phyloP scores from a whole-genome alignment of 257 asterid genomes.

The Solanum chiquidenum region DNA sequence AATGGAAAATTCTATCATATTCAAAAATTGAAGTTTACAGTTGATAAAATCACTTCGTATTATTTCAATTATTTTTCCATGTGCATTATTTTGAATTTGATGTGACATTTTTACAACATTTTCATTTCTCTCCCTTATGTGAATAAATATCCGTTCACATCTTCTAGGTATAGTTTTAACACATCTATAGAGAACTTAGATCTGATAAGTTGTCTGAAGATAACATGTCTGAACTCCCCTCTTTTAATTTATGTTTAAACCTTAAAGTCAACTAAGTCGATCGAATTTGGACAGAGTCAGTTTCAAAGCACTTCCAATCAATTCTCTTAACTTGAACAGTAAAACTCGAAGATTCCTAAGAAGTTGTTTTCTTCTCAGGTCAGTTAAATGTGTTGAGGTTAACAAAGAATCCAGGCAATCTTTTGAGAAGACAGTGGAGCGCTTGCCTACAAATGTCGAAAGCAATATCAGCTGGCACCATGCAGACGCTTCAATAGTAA shows the following conservation, averaged over 20 bases:
- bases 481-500: slow-evolving; percentile 69
- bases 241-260: neutral
- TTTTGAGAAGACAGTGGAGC: slow-evolving; percentile 81
- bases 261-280: neutral
- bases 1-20: neutral
- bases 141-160: neutral
- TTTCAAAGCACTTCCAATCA: neutral
- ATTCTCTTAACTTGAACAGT: neutral
- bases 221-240: neutral
- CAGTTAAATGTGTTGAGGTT: slow-evolving; percentile 91
- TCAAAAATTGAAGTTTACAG: neutral
- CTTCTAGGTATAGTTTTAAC: neutral
- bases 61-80: neutral
- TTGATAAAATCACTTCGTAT: neutral
- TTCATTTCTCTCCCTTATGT: neutral
- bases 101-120: neutral
- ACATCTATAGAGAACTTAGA: neutral
- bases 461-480: slow-evolving; percentile 95
- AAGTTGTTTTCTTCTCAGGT: slow-evolving; percentile 28
- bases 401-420: slow-evolving; percentile 79
- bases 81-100: neutral
- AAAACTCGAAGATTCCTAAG: neutral
- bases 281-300: neutral
- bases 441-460: slow-evolving; percentile 42
- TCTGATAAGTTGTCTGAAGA: neutral